Evolutionary conservation across 2,329 filamentous ascomycete species (phyloP).

Genomic region (Diaporthe sp.): DNA sequence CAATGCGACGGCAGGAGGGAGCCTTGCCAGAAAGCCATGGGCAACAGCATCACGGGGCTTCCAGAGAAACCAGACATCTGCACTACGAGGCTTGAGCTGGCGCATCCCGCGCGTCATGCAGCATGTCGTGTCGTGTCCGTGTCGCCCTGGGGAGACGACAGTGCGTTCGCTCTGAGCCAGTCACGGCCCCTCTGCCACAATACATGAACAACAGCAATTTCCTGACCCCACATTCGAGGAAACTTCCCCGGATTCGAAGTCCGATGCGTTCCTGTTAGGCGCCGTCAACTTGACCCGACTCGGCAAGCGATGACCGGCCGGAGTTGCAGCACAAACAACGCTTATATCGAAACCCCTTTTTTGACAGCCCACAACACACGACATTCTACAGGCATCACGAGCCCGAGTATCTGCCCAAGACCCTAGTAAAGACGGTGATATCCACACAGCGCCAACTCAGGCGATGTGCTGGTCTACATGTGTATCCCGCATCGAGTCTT

Average conservation of each 20-base stretch:
- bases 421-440: background rate
- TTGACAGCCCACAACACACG: background rate
- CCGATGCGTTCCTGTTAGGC: background rate
- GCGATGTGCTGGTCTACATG: background rate
- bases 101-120: constrained; percentile 11
- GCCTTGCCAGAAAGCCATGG: background rate
- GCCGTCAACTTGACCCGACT: constrained; percentile 2
- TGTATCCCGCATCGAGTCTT: background rate
- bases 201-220: constrained; percentile 28
- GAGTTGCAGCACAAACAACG: background rate
- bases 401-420: too few relatives aligned
- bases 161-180: constrained; percentile 15
- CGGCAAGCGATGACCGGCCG: background rate
- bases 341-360: too few relatives aligned
- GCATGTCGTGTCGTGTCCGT: constrained; percentile 13
- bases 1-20: background rate
- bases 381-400: background rate
- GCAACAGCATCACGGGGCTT: constrained; percentile 3
- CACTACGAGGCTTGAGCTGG: constrained; percentile 7
- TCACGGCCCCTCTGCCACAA: constrained; percentile 5
- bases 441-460: background rate
- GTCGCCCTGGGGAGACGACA: background rate
- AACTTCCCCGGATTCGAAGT: background rate
- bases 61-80: background rate
- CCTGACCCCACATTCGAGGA: constrained; percentile 7